phyloP scores from a whole-genome alignment of 2,329 filamentous ascomycete species.

The Sporothrix luriei region DNA sequence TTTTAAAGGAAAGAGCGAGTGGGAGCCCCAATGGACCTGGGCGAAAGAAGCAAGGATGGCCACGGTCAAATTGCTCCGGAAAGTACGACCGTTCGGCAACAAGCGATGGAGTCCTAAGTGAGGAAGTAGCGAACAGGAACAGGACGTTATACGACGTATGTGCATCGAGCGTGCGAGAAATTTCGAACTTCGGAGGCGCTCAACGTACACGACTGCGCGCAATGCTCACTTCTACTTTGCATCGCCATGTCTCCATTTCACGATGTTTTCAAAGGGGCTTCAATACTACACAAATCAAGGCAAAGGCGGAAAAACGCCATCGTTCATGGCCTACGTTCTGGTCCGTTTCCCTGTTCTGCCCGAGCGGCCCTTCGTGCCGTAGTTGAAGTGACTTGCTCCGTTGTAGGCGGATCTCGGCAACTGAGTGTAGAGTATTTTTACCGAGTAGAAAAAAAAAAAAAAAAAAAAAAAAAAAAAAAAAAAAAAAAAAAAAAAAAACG shows the following conservation, averaged over 20 bases:
- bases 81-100: neutral
- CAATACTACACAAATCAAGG: neutral
- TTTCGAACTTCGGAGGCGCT: neutral
- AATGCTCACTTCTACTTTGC: neutral
- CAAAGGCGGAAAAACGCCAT: neutral
- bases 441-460: too few relatives aligned
- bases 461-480: too few relatives aligned
- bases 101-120: neutral
- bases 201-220: neutral
- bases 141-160: too few relatives aligned
- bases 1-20: slow-evolving; percentile 9
- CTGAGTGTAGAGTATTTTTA: neutral
- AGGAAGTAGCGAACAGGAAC: slow-evolving; percentile 12
- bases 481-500: too few relatives aligned
- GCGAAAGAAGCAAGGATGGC: slow-evolving; percentile 1
- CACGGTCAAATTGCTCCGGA: neutral
- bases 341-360: neutral
- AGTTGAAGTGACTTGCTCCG: neutral
- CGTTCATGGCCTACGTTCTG: neutral
- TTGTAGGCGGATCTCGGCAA: neutral
- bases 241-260: slow-evolving; percentile 8
- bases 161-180: too few relatives aligned
- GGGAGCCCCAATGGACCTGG: neutral
- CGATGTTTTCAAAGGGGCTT: neutral
- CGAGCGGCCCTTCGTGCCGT: too few relatives aligned